A percentile compares a stretch with the other conserved stretches of the same genome.
phyloP scores from a whole-genome alignment of 257 asterid species.

The Solanum pinnatisectum region DNA sequence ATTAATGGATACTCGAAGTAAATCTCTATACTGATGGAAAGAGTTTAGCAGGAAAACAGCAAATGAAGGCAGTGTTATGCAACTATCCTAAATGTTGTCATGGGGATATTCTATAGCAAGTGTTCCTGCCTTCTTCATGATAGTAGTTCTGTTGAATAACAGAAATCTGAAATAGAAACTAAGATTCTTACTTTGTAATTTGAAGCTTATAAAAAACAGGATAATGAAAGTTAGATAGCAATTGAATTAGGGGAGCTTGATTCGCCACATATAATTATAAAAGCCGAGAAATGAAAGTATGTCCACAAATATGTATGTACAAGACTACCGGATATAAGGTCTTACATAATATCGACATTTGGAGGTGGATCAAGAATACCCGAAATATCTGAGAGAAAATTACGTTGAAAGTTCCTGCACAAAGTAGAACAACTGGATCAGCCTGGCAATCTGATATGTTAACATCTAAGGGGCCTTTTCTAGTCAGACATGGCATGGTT shows the following conservation, averaged over 20 bases:
- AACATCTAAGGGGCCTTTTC: not conserved
- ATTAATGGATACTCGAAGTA: not conserved
- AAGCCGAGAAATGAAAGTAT: not conserved
- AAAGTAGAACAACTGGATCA: not conserved
- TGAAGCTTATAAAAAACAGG: not conserved
- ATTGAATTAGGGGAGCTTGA: not conserved
- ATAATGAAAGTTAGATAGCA: not conserved
- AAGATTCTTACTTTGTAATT: not conserved
- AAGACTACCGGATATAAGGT: not conserved
- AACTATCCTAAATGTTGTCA: not conserved
- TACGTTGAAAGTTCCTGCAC: conserved; percentile 38
- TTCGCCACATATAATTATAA: not conserved
- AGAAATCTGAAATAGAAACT: not conserved
- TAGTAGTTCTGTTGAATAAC: not conserved
- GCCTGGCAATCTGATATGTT: not conserved
- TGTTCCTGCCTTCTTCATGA: not conserved
- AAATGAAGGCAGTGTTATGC: not conserved
- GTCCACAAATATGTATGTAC: not conserved
- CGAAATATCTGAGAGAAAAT: conserved; percentile 38
- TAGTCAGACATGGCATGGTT: not conserved
- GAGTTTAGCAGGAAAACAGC: not conserved
- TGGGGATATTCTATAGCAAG: not conserved
- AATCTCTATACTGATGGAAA: not conserved
- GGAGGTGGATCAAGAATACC: conserved; percentile 33
- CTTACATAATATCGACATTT: conserved; percentile 36